Evolutionary conservation across 2,329 filamentous ascomycete species (phyloP).

Genomic region (Calonectria crousiana): DNA sequence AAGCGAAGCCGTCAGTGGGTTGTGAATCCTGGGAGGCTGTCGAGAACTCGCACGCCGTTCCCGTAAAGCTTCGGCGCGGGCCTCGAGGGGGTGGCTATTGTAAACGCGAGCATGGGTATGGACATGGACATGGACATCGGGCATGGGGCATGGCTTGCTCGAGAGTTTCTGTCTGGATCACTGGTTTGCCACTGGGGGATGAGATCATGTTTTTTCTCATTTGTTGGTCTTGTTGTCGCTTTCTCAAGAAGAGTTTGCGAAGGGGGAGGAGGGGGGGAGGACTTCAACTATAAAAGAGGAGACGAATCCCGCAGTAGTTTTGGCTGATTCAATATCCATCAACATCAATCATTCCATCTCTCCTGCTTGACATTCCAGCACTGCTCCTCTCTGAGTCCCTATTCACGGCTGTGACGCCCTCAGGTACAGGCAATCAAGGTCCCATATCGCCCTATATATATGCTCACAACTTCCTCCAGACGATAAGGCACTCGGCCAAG

Average conservation of each 20-base stretch:
- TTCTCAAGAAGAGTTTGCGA: not conserved
- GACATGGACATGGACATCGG: not conserved
- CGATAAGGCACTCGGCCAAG: not conserved
- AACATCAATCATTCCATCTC: not conserved
- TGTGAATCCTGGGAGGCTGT: not conserved
- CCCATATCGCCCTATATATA: not conserved
- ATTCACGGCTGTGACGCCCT: not conserved
- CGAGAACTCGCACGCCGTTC: slow-evolving; percentile 24
- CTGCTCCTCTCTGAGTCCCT: not conserved
- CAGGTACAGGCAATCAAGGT: not conserved
- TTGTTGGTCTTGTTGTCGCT: not conserved
- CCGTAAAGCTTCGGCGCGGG: slow-evolving; percentile 13
- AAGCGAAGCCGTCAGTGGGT: slow-evolving; percentile 23
- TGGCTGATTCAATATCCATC: not conserved
- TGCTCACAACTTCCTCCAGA: not conserved
- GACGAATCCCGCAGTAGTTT: not conserved
- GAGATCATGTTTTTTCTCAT: not conserved
- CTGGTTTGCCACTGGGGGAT: not conserved
- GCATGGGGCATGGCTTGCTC: not conserved
- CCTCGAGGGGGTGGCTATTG: not conserved
- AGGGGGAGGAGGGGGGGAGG: no score
- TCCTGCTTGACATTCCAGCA: not conserved
- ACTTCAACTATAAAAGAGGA: slow-evolving; percentile 11
- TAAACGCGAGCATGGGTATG: slow-evolving; percentile 3
- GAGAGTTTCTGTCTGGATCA: not conserved